These are phyloP conservation scores for Scenedesmus sp. DNA, from an alignment of 163 green algal species.

Conservation along the genomic window DNA sequence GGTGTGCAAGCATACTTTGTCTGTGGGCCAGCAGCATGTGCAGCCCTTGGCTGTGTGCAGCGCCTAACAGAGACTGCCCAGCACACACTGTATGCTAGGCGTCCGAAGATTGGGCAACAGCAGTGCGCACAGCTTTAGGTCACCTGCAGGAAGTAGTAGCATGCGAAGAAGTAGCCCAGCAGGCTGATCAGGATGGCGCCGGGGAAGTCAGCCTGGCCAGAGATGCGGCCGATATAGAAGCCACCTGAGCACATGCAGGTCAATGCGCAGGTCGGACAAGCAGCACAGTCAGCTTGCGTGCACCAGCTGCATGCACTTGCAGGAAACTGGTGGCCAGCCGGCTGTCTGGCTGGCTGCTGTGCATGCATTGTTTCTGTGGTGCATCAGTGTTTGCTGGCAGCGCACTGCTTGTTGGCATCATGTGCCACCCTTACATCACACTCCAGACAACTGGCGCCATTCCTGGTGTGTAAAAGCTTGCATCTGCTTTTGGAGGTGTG, in stretches of 20 bases:
- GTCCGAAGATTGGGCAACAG: too few species aligned
- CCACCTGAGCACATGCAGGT: constrained; percentile 42
- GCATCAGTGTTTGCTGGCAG: too few species aligned
- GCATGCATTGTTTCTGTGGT: neutral
- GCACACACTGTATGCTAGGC: too few species aligned
- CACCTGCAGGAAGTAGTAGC: constrained; percentile 67
- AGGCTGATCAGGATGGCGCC: constrained; percentile 59
- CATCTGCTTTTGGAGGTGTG: neutral
- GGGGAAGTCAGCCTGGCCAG: constrained; percentile 46
- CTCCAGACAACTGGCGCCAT: too few species aligned
- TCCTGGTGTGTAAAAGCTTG: neutral
- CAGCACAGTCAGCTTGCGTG: too few species aligned
- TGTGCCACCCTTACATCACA: too few species aligned
- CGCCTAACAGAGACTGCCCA: neutral
- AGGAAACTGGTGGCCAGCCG: too few species aligned
- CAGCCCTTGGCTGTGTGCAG: neutral
- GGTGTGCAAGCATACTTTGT: too few species aligned
- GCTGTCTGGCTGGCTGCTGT: neutral
- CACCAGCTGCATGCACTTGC: too few species aligned
- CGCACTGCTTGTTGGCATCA: neutral
- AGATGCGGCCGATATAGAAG: constrained; percentile 55
- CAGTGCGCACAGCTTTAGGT: neutral
- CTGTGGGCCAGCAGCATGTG: too few species aligned
- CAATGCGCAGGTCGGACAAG: neutral
- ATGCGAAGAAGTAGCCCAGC: constrained; percentile 59